Evolutionary conservation across 1,284 basidiomycete species (phyloP), one percentile per base, ranked within the genome.

Genomic region (Microbotryum saponariae): DNA sequence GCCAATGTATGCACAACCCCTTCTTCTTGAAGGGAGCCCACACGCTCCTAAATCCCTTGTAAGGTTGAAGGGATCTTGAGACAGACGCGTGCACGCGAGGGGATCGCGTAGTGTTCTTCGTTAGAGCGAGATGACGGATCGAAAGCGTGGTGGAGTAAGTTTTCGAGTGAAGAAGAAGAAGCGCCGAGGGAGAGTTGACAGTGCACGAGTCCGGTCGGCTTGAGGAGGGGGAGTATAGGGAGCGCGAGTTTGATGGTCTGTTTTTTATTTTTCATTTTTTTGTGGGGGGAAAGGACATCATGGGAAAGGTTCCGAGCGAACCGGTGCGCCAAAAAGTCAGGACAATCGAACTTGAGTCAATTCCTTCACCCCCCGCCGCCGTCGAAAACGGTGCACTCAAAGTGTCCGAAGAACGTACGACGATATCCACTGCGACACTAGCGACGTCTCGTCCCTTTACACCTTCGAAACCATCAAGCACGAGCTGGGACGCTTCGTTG

Each of bases 11-110:
- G 52, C 52, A 74, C n/a, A n/a, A n/a, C 69, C 49, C 69, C 64
- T 46, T 73, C 64, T 18, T 55, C 61, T 33, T 61, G 58, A 2
- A 73, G 62, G 62, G 14, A 62, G 59, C n/a, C 46, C 31, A 51
- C 70, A 71, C 6, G 74, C 73, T 14, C n/a, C n/a, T 66, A 63
- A 46, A 75, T 69, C 14, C 73, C 74, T 20, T 71, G 67, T 5
- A 68, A 60, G 3, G 74, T 75, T 23, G 70, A 61, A 25, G 73
- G 74, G 54, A 75, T 73, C 66, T 75, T 75, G 69, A 75, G 73
- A 65, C 73, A 74, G 57, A 73, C 70, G 6, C 73, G 68, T 6
- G 60, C 61, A 21, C 29, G 45, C n/a, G n/a, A n/a, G 7, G 66
- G 64, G 33, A 71, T 51, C 6, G 58, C 64, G 10, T 55, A 50